Conservation (phyloP, 2,329 filamentous ascomycete species). For the Penicillium sp. region DNA sequence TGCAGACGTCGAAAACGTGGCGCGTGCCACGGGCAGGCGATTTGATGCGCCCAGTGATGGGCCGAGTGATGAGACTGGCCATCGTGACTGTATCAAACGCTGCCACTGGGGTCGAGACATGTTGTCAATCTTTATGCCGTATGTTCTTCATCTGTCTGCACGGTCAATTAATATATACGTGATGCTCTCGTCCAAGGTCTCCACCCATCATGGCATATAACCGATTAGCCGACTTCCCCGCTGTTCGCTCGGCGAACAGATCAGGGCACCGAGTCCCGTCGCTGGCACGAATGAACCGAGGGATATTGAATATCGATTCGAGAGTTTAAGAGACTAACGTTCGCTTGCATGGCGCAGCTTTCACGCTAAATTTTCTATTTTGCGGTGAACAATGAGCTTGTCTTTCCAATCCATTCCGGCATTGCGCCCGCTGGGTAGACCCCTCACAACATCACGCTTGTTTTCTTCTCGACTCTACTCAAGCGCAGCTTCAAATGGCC, state of each 20-base stretch:
- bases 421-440: neutral
- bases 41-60: neutral
- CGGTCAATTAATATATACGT: neutral
- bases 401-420: neutral
- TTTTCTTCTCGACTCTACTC: slow-evolving; percentile 9
- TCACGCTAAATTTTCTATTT: neutral
- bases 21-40: slow-evolving; percentile 1
- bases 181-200: neutral
- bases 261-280: neutral
- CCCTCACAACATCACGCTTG: neutral
- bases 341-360: neutral
- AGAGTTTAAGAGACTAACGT: neutral
- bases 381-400: slow-evolving; percentile 5
- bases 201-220: slow-evolving; percentile 7
- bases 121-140: neutral
- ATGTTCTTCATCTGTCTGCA: neutral
- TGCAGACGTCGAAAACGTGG: slow-evolving; percentile 37
- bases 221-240: slow-evolving; percentile 45
- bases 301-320: neutral
- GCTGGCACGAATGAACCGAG: neutral
- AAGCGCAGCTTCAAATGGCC: neutral
- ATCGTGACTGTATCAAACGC: slow-evolving; percentile 13
- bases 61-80: neutral
- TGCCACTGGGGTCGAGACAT: slow-evolving; percentile 21
- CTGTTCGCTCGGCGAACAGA: slow-evolving; percentile 70